phyloP scores from a whole-genome alignment of 1,139 yeast genomes.

The Groenewaldozyma sp. region DNA sequence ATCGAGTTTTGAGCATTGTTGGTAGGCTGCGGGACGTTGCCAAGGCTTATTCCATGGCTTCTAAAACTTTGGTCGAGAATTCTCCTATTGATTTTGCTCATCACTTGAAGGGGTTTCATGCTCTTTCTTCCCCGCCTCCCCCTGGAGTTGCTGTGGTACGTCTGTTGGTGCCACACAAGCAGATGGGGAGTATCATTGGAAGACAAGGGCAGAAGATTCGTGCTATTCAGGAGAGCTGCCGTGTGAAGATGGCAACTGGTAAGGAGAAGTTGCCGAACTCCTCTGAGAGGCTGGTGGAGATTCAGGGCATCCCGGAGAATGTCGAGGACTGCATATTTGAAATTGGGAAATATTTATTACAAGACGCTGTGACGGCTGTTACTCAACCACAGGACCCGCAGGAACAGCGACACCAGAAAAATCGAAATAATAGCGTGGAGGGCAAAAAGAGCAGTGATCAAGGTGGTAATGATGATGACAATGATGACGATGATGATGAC shows the following conservation, averaged over 20 bases:
- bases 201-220: conserved; percentile 77
- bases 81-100: conserved; percentile 31
- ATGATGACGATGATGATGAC: not conserved
- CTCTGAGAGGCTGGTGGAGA: conserved; percentile 79
- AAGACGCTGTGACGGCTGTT: conserved; percentile 35
- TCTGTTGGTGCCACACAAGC: conserved; percentile 71
- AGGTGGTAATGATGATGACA: not conserved
- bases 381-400: too few relatives aligned
- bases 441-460: not conserved
- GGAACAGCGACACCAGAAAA: too few relatives aligned
- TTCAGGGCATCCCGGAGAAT: conserved; percentile 69
- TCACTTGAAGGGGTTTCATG: conserved; percentile 5
- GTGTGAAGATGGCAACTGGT: conserved; percentile 80
- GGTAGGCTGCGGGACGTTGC: conserved; percentile 74
- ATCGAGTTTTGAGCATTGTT: conserved; percentile 71
- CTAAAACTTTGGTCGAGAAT: conserved; percentile 46
- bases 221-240: conserved; percentile 59
- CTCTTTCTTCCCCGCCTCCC: conserved; percentile 35
- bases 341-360: conserved; percentile 64
- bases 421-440: too few relatives aligned
- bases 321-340: conserved; percentile 51
- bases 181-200: conserved; percentile 88
- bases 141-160: conserved; percentile 52
- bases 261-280: conserved; percentile 78
- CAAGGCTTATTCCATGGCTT: conserved; percentile 61